Base-by-base conservation (phyloP, 2,329 filamentous ascomycete species). In the Fusarium bactridioides region DNA sequence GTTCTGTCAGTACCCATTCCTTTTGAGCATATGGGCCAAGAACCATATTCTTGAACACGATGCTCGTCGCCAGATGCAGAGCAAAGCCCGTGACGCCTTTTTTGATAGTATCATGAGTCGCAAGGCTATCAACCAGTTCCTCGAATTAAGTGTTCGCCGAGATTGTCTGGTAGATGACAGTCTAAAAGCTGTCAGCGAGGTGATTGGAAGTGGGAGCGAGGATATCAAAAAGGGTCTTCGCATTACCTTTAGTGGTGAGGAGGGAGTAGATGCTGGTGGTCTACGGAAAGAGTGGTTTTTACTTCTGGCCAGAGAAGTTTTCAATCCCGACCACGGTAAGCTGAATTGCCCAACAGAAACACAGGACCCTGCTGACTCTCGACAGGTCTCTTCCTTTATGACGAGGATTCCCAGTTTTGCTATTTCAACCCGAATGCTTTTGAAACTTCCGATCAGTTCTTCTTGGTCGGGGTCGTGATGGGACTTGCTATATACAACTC, bases 281-380 rank as follows among this genome's bases (percentile, higher is more conserved):
- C 85, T 97, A 61, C 90, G 94, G 63, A 98, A 98, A 80, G 95
- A 98, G 82, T 98, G 95, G 95, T 98, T 98, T 79, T 83, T 97
- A 56, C 87, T 97, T 65, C 87, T 98, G 27, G 91, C 96, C 54
- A 88, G 94, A 74, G 95, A 98, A 78, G 91, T 98, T 37, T 97
- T 97, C 82, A 94, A 97, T 76, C 94, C 94, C 7, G 90, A 95
- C 74, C 93, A 97, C 83, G 94, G 93, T 94, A 86, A 76, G 90
- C 83, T 60, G 38, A 35, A 27, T 12, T 35, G n/a, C 18, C 16
- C 13, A 11, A 37, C 7, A 56, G 38, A 33, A 23, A 38, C 7
- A 47, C 13, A 59, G 55, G 60, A 73, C 74, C 31, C 77, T 62
- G 18, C 38, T 48, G 23, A 74, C 58, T 25, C 21, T 48, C 70